phyloP scores from a whole-genome alignment of 257 asterid genomes.

The Forsythia viridissima region DNA sequence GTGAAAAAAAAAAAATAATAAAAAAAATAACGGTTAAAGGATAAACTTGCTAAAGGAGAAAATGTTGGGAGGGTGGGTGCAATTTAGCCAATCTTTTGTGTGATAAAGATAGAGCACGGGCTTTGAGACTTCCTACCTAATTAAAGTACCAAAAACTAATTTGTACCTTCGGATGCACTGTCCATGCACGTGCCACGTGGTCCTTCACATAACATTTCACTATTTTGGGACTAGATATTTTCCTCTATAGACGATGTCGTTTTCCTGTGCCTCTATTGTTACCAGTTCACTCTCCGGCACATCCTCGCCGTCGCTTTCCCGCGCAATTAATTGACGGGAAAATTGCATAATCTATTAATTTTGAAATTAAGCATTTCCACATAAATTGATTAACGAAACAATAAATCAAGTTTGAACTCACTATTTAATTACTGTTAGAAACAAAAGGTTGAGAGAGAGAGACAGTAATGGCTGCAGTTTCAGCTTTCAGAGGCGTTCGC shows the following conservation, averaged over 20 bases:
- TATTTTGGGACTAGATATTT: slow-evolving; percentile 15
- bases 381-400: not conserved
- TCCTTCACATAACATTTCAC: slow-evolving; percentile 22
- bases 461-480: slow-evolving; percentile 53
- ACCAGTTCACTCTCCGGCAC: not conserved
- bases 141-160: too few relatives aligned
- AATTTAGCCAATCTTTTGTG: too few relatives aligned
- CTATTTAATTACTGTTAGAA: not conserved
- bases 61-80: too few relatives aligned
- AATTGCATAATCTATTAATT: not conserved
- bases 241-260: slow-evolving; percentile 11
- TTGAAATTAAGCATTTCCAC: not conserved
- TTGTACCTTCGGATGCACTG: not conserved
- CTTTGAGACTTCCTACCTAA: too few relatives aligned
- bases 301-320: slow-evolving; percentile 2
- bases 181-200: slow-evolving; percentile 25
- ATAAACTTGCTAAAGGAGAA: not conserved
- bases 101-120: too few relatives aligned
- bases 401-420: not conserved
- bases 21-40: not conserved
- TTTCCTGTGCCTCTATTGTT: not conserved
- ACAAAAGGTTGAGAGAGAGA: not conserved
- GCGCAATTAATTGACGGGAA: not conserved
- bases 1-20: too few relatives aligned
- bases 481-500: slow-evolving; percentile 59